These are phyloP conservation scores for Sechiopsis laciniata DNA, from an alignment of 306 rosid species.

Conservation along the genomic window DNA sequence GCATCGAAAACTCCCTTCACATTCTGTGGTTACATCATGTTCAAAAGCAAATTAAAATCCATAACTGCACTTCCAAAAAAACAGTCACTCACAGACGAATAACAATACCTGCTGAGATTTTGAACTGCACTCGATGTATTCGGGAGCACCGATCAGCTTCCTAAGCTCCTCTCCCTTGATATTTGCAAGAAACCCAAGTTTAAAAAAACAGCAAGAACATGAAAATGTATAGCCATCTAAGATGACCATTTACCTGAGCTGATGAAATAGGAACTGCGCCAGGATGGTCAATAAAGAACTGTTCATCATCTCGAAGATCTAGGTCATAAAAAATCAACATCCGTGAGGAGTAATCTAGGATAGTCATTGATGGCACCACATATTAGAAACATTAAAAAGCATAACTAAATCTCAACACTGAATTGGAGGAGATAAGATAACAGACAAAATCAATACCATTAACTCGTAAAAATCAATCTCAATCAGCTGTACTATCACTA, in stretches of 20 bases:
- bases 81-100: neutral
- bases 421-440: neutral
- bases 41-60: conserved; percentile 18
- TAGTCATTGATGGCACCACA: conserved; percentile 1
- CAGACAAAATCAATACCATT: neutral
- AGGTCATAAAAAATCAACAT: conserved; percentile 35
- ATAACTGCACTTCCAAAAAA: neutral
- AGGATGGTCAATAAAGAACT: conserved; percentile 88
- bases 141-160: conserved; percentile 89
- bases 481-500: neutral
- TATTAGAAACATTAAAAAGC: neutral
- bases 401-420: neutral
- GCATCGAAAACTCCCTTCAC: conserved; percentile 94
- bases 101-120: conserved; percentile 74
- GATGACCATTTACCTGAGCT: conserved; percentile 52
- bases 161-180: conserved; percentile 93
- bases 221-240: conserved; percentile 7
- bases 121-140: conserved; percentile 95
- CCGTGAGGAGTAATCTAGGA: conserved; percentile 6
- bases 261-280: conserved; percentile 87
- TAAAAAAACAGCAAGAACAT: neutral
- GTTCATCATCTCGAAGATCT: conserved; percentile 98
- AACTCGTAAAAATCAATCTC: neutral
- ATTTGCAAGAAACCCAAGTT: neutral
- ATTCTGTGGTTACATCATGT: conserved; percentile 43